Base-by-base conservation (phyloP, 306 rosid species). In the Prunus davidiana region DNA sequence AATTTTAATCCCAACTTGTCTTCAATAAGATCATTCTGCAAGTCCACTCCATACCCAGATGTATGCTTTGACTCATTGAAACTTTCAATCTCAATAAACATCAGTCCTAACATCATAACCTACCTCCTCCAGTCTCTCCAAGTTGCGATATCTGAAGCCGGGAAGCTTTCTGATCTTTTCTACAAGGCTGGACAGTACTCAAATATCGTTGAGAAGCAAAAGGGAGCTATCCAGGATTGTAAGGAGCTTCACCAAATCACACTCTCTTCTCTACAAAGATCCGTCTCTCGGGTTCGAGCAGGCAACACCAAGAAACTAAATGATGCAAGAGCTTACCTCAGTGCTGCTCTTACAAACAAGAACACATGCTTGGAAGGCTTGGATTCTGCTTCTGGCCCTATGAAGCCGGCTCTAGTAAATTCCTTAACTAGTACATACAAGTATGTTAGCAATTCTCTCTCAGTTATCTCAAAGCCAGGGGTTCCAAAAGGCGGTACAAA, bases 331-430 rank as follows among this genome's bases (percentile, higher is more conserved):
- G 69, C 88, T 9, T 92, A 86, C 58, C 93, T 92, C 9, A 93
- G 98, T 78, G 98, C 96, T 71, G 88, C 98, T 20, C 78, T 93
- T 13, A 90, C 98, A 47, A 93, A 93, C 90, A 90, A 90, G 81
- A 81, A 89, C 89, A 93, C 98, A 10, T 93, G 98, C 71, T 52
- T 93, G 70, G 96, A 93, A 82, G 94, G 96, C 27, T 82, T 93
- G 34, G 92, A 87, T 24, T 84, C 92, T 38, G 88, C 92, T 25
- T 84, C 93, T 2, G 97, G 97, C 65, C 79, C 92, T 46, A 67
- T 87, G 65, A 92, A 90, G 85, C 85, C 85, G 56, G 67, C 62
- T 58, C 79, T 92, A 2, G 84, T 88, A 28, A 50, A 80, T 56
- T 84, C 93, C 67, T 80, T 90, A 13, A 61, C 69, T 19, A 56